Evolutionary conservation across 108 stramenopile genomes (phyloP), one percentile per base, ranked within the genome.

Genomic region (Cyclotella choctawhatcheeana): DNA sequence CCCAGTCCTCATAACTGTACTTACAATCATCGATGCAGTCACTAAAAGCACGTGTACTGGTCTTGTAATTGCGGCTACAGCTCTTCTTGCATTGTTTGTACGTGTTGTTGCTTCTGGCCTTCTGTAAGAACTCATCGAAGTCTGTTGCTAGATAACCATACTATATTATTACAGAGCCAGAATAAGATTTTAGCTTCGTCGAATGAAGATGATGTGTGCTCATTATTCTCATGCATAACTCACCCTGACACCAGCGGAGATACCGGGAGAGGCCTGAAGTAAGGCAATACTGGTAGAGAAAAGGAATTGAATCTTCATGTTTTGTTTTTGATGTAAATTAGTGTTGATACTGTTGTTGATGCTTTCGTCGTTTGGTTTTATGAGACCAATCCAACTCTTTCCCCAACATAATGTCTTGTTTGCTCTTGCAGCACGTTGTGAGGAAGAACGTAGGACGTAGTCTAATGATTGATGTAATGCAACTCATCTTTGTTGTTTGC

Each of bases 21-120:
- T 52, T 22, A 22, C 51, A 52, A 2, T 21, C 51, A 5, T 22
- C 21, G 10, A n/a, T n/a, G 51, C 51, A 52, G 10, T 22, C 22
- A 22, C 24, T 52, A 22, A 24, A 21, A 22, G 51, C 51, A n/a
- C 51, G 4, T 1, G 51, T 24, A 22, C 24, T 52, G 22, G 10
- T 52, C 22, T 52, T 52, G 20, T 52, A 52, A 2, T 1, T 52
- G 10, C 51, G 51, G 24, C 24, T 22, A 5, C 51, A 52, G n/a
- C 24, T n/a, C 51, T 52, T 52, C 24, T 52, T 52, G 51, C 51
- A 52, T 52, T 52, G 51, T 22, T 52, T 52, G 2, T 21, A 22
- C 1, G 51, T 24, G 22, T 22, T 22, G 51, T 52, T 52, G 51
- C 21, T 52, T 22, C 21, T 52, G 2, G 51, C 51, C 21, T 22